Evolutionary conservation across 352 stramenopile species (phyloP).

Genomic region (Globisporangium recalcitrans): DNA sequence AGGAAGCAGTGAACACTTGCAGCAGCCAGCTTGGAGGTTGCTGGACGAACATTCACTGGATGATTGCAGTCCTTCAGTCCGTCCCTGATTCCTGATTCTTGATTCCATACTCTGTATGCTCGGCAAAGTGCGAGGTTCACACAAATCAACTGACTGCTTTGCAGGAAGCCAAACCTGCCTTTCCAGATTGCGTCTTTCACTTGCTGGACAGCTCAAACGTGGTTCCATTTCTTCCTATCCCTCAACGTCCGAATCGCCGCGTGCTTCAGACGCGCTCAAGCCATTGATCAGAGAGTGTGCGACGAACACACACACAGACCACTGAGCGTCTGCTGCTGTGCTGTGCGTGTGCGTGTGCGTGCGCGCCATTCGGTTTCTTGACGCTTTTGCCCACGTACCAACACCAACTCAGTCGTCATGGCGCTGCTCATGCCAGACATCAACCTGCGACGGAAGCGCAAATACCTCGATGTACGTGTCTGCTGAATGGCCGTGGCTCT

Average conservation of each 20-base stretch:
- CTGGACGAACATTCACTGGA: too few species aligned
- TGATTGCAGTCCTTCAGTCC: background rate
- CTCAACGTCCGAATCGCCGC: background rate
- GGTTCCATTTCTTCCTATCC: background rate
- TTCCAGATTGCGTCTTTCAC: background rate
- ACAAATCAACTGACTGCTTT: background rate
- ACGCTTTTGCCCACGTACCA: background rate
- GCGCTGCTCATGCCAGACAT: slow-evolving; percentile 63
- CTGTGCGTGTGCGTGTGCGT: background rate
- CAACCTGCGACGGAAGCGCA: slow-evolving; percentile 56
- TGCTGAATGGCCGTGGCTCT: background rate
- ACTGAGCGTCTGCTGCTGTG: background rate
- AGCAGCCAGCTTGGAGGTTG: too few species aligned
- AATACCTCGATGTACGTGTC: slow-evolving; percentile 41
- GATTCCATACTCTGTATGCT: background rate
- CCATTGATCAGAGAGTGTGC: too few species aligned
- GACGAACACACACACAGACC: background rate
- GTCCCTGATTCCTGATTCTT: background rate
- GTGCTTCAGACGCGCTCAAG: background rate
- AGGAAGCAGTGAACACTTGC: too few species aligned
- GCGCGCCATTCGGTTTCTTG: background rate
- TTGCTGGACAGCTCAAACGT: background rate
- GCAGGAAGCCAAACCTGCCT: background rate
- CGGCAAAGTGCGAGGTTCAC: background rate
- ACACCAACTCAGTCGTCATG: slow-evolving; percentile 21